Evolutionary conservation across 2,329 filamentous ascomycete species (phyloP).

Genomic region (Aspergillus clavatus): DNA sequence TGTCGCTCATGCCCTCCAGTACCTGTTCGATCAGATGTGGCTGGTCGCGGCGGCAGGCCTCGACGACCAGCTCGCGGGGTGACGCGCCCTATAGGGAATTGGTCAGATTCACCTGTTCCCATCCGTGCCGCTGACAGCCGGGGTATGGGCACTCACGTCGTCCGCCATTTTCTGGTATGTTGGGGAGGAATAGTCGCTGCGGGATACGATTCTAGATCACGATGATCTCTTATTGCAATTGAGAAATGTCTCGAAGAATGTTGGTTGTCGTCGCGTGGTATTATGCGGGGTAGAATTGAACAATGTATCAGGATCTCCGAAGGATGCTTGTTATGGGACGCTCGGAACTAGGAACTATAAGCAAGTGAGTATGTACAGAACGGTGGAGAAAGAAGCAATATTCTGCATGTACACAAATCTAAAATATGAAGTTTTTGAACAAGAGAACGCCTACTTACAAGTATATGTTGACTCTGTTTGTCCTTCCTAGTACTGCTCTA

Average conservation of each 20-base stretch:
- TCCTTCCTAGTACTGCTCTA: too few species aligned
- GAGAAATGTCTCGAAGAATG: slow-evolving; percentile 11
- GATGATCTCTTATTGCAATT: neutral
- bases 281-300: neutral
- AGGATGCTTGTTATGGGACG: neutral
- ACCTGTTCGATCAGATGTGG: slow-evolving; percentile 75
- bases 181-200: neutral
- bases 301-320: neutral
- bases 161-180: slow-evolving; percentile 36
- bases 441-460: too few species aligned
- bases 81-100: slow-evolving; percentile 77
- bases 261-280: neutral
- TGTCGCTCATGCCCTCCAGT: slow-evolving; percentile 56
- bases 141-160: slow-evolving; percentile 31
- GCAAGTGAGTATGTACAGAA: neutral
- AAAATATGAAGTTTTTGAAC: too few species aligned
- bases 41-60: slow-evolving; percentile 92
- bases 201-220: neutral
- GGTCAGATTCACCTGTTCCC: slow-evolving; percentile 6
- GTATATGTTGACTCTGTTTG: too few species aligned
- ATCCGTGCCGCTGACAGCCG: neutral
- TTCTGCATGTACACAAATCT: too few species aligned
- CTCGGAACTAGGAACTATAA: neutral
- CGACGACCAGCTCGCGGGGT: slow-evolving; percentile 77
- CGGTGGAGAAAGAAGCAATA: too few species aligned